These are phyloP conservation scores for Claviceps cyperi DNA, from an alignment of 2,329 filamentous ascomycete species.

Conservation along the genomic window DNA sequence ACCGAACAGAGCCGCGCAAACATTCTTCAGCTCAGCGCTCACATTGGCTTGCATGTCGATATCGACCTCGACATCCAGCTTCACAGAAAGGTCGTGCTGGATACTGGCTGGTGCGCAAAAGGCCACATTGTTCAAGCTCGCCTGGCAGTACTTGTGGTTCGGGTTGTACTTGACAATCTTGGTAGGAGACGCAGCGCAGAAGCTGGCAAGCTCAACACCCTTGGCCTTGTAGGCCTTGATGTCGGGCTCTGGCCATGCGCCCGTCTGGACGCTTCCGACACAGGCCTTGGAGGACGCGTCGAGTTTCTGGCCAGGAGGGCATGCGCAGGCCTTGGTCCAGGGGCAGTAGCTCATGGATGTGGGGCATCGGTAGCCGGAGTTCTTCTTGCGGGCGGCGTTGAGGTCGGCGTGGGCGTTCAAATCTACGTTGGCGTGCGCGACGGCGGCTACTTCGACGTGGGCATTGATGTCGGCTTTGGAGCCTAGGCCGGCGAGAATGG, in stretches of 20 bases:
- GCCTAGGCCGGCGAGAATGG: conserved; percentile 16
- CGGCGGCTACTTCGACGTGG: conserved; percentile 6
- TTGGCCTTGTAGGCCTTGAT: conserved; percentile 13
- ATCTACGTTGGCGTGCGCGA: conserved; percentile 2
- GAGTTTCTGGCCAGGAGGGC: conserved; percentile 25
- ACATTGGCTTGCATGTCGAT: conserved; percentile 11
- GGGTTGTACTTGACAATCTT: conserved; percentile 21
- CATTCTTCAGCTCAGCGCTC: conserved; percentile 18
- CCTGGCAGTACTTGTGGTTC: conserved; percentile 22
- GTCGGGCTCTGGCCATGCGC: conserved; percentile 21
- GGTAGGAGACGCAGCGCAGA: conserved; percentile 21
- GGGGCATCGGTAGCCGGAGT: conserved; percentile 18
- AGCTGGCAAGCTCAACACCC: conserved; percentile 16
- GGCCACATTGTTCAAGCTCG: conserved; percentile 17
- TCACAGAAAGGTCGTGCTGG: conserved; percentile 12
- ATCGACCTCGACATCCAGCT: conserved; percentile 11
- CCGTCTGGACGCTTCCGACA: conserved; percentile 12
- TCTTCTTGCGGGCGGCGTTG: conserved; percentile 9
- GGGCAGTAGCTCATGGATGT: conserved; percentile 21
- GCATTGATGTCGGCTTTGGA: conserved; percentile 2
- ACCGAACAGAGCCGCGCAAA: conserved; percentile 17
- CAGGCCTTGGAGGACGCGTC: conserved; percentile 18
- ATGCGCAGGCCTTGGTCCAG: conserved; percentile 28
- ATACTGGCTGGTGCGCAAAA: conserved; percentile 20
- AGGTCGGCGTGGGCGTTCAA: conserved; percentile 5